Conservation (phyloP, 495 filamentous ascomycete genomes). For the Astrothelium subdiscretum region DNA sequence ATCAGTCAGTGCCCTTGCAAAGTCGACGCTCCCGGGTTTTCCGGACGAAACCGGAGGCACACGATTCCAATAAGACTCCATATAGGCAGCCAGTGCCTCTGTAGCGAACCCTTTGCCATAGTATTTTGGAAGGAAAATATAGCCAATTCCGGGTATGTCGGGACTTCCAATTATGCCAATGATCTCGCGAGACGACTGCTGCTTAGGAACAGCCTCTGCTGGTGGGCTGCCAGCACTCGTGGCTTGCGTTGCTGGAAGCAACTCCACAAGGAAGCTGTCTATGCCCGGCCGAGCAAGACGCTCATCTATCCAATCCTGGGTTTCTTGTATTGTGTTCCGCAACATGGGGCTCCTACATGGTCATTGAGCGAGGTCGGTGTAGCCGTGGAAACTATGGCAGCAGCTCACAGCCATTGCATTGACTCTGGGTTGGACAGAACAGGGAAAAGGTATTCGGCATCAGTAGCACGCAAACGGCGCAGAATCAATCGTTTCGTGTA, state of each 20-base stretch:
- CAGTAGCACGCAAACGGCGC: conserved; percentile 3
- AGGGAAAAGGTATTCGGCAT: conserved; percentile 4
- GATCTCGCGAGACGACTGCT: conserved; percentile 6
- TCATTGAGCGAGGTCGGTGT: neutral
- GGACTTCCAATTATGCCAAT: conserved; percentile 12
- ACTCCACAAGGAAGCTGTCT: neutral
- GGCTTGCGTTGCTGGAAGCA: neutral
- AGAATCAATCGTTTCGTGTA: conserved; percentile 9
- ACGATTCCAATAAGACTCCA: conserved; percentile 12
- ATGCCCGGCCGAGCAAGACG: neutral
- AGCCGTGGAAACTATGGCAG: neutral
- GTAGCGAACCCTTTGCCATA: conserved; percentile 15
- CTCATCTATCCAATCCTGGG: neutral
- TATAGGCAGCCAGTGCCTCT: conserved; percentile 13
- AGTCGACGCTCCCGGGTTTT: conserved; percentile 8
- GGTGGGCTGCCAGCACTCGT: neutral
- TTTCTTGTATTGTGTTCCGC: neutral
- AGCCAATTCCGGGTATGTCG: neutral
- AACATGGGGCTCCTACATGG: neutral
- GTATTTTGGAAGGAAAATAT: conserved; percentile 6
- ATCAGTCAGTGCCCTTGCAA: conserved; percentile 6
- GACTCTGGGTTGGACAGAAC: conserved; percentile 2
- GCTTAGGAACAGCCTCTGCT: neutral
- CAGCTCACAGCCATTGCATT: conserved; percentile 8
- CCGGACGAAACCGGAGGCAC: conserved; percentile 5